Evolutionary conservation across 768 basidiomycete genomes (phyloP).

Genomic region (Xerocomus spinulosus): DNA sequence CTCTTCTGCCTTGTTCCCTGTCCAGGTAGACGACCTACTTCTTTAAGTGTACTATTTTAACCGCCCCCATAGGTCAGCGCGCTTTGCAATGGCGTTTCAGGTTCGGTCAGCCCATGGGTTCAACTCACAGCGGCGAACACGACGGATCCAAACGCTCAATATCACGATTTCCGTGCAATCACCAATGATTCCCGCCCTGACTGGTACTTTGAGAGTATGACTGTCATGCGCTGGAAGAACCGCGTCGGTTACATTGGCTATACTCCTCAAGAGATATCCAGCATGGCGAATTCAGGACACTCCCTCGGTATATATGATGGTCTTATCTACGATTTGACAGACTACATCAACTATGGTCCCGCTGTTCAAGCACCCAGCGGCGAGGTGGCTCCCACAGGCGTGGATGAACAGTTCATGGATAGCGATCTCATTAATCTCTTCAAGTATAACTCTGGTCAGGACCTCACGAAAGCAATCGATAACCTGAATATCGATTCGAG

Average conservation of each 20-base stretch:
- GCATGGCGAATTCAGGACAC: slow-evolving; percentile 57
- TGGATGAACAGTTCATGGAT: slow-evolving; percentile 67
- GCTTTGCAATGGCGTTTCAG: slow-evolving; percentile 82
- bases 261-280: slow-evolving; percentile 68
- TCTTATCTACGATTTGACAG: slow-evolving; percentile 81
- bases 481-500: slow-evolving; percentile 54
- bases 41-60: not conserved
- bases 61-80: slow-evolving; percentile 69
- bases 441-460: slow-evolving; percentile 65
- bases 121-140: slow-evolving; percentile 72
- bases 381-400: slow-evolving; percentile 37
- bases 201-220: slow-evolving; percentile 98
- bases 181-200: slow-evolving; percentile 91
- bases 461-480: slow-evolving; percentile 76
- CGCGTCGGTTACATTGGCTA: slow-evolving; percentile 87
- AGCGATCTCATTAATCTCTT: slow-evolving; percentile 68
- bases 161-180: slow-evolving; percentile 93
- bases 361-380: slow-evolving; percentile 47
- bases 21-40: slow-evolving; percentile 61
- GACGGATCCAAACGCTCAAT: slow-evolving; percentile 69
- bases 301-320: slow-evolving; percentile 84
- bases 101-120: slow-evolving; percentile 81
- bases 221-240: slow-evolving; percentile 82
- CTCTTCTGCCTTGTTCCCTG: slow-evolving; percentile 82
- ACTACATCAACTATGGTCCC: slow-evolving; percentile 72